phyloP scores from a whole-genome alignment of 176 grass and related monocot species.

The Cymbopogon citratus region DNA sequence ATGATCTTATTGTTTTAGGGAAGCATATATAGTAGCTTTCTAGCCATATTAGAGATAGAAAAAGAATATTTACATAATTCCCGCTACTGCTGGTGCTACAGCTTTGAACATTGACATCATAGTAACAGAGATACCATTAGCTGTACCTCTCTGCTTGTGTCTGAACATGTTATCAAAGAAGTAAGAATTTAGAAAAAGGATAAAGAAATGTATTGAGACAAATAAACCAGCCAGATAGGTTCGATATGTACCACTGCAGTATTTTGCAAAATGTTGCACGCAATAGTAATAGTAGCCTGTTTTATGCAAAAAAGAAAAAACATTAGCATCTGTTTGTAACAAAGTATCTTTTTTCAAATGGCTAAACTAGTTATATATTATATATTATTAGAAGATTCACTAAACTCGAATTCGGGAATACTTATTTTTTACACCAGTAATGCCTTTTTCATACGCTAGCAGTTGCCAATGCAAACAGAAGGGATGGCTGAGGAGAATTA shows the following conservation, averaged over 20 bases:
- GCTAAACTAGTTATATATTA: neutral
- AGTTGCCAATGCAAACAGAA: neutral
- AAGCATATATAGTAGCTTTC: neutral
- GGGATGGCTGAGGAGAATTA: constrained; percentile 35
- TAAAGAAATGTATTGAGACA: neutral
- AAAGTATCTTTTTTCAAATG: neutral
- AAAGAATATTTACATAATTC: constrained; percentile 47
- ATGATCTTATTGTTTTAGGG: neutral
- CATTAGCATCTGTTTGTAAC: constrained; percentile 10
- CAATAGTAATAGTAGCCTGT: constrained; percentile 68
- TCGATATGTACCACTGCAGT: constrained; percentile 47
- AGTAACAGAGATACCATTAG: constrained; percentile 67
- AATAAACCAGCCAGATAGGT: neutral
- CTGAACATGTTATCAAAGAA: constrained; percentile 29
- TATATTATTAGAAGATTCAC: neutral
- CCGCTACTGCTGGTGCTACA: constrained; percentile 55
- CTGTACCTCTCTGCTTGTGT: constrained; percentile 61
- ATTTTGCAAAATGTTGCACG: constrained; percentile 60
- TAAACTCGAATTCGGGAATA: neutral
- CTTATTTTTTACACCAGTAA: neutral
- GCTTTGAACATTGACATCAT: constrained; percentile 63
- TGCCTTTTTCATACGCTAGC: neutral
- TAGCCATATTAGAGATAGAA: neutral
- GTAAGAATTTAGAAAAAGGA: neutral
- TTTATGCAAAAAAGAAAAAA: neutral